Conservation (phyloP, 371 early-diverging fungal genomes). For the Cokeromyces recurvatus region DNA sequence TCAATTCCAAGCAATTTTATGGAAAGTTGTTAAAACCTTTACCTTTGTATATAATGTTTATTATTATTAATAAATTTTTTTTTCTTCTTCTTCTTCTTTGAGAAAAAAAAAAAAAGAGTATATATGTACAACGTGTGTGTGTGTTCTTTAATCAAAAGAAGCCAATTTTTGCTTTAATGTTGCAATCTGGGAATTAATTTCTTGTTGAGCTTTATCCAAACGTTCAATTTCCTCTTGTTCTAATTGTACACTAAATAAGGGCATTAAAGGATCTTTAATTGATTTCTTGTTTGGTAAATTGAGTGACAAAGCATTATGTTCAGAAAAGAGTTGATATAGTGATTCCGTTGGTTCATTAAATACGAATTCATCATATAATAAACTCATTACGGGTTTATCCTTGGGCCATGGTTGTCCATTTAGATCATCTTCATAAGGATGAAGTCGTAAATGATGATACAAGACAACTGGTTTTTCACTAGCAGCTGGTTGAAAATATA, state of each 20-base stretch:
- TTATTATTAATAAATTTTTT: background rate
- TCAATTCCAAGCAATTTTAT: constrained; percentile 19
- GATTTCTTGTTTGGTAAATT: constrained; percentile 34
- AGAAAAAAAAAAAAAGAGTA: too few species aligned
- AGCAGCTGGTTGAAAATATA: constrained; percentile 73
- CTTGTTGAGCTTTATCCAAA: constrained; percentile 53
- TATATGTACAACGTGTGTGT: background rate
- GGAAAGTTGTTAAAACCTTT: too few species aligned
- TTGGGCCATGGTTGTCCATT: constrained; percentile 66
- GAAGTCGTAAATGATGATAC: constrained; percentile 80
- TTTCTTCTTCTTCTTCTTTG: too few species aligned
- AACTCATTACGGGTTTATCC: constrained; percentile 71
- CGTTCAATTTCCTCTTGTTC: constrained; percentile 66
- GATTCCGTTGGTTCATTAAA: constrained; percentile 87
- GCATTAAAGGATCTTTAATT: constrained; percentile 24
- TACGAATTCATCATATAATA: constrained; percentile 80
- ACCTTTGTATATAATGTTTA: background rate
- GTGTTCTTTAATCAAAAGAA: constrained; percentile 12
- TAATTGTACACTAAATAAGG: constrained; percentile 53
- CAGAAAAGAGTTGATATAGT: constrained; percentile 64
- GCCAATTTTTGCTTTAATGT: constrained; percentile 48
- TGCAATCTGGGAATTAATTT: constrained; percentile 59
- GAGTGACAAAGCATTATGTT: constrained; percentile 43
- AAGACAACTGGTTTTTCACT: constrained; percentile 80
- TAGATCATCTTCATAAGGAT: constrained; percentile 70